phyloP scores from a whole-genome alignment of 2,329 filamentous ascomycete genomes.

The Aspergillus aculeatus region DNA sequence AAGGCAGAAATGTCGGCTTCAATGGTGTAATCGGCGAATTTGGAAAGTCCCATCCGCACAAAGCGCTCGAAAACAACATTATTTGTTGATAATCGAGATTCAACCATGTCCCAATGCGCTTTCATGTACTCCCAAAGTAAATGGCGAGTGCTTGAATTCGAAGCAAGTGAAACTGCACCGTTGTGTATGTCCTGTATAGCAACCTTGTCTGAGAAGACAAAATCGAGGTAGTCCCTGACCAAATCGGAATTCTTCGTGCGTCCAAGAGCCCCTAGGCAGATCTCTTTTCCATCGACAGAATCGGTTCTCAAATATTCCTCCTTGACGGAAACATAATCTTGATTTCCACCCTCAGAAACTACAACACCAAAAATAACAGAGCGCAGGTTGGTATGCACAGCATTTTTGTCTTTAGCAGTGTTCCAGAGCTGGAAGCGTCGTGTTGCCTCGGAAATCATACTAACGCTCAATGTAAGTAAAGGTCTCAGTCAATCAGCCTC shows the following conservation, averaged over 20 bases:
- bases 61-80: conserved; percentile 88
- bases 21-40: conserved; percentile 69
- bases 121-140: conserved; percentile 85
- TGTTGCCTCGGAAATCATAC: conserved; percentile 69
- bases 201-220: conserved; percentile 82
- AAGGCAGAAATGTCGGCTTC: conserved; percentile 78
- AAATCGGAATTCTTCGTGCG: conserved; percentile 68
- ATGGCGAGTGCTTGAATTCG: conserved; percentile 70
- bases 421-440: conserved; percentile 79
- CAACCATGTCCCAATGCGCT: conserved; percentile 73
- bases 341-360: conserved; percentile 68
- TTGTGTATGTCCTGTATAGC: conserved; percentile 84
- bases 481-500: neutral
- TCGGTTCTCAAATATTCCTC: conserved; percentile 80
- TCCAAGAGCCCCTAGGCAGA: conserved; percentile 74
- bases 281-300: conserved; percentile 87
- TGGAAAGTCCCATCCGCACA: conserved; percentile 71
- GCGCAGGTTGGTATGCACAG: conserved; percentile 79
- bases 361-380: conserved; percentile 76
- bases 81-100: conserved; percentile 71
- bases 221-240: conserved; percentile 65
- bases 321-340: conserved; percentile 73
- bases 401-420: conserved; percentile 61
- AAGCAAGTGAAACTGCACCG: conserved; percentile 69
- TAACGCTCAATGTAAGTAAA: conserved; percentile 32